phyloP scores from a whole-genome alignment of 495 filamentous ascomycete species.

The Aspergillus cavernicola region DNA sequence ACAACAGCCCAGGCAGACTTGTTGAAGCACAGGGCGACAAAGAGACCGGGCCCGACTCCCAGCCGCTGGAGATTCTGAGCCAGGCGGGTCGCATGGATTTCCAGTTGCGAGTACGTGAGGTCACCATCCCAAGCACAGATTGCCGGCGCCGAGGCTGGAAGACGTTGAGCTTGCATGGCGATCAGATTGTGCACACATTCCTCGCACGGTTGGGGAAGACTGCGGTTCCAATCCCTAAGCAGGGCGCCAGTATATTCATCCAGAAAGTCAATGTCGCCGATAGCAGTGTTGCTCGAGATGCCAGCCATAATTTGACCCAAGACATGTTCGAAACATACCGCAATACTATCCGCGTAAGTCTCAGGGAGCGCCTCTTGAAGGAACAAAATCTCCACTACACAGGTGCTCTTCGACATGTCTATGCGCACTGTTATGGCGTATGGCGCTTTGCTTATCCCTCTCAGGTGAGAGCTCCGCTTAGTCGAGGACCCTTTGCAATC shows the following conservation, averaged over 20 bases:
- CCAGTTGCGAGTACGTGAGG: not conserved
- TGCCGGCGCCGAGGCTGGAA: slow-evolving; percentile 31
- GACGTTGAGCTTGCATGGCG: slow-evolving; percentile 27
- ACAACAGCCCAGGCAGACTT: slow-evolving; percentile 41
- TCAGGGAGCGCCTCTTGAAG: not conserved
- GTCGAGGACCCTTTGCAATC: not conserved
- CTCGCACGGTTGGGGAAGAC: slow-evolving; percentile 27
- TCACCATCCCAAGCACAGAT: slow-evolving; percentile 18
- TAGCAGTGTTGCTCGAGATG: slow-evolving; percentile 8
- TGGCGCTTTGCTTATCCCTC: not conserved
- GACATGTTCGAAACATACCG: slow-evolving; percentile 32
- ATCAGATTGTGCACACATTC: slow-evolving; percentile 50
- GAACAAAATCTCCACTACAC: not conserved
- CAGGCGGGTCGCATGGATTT: not conserved
- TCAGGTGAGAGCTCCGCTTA: not conserved
- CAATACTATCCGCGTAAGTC: not conserved
- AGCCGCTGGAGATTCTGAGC: not conserved
- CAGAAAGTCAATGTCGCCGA: slow-evolving; percentile 29
- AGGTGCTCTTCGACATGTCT: not conserved
- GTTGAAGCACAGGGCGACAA: slow-evolving; percentile 44
- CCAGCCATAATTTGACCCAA: slow-evolving; percentile 8
- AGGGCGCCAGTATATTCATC: slow-evolving; percentile 26
- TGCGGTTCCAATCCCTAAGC: slow-evolving; percentile 37
- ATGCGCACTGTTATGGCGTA: not conserved
- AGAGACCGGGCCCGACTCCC: slow-evolving; percentile 26